Percentiles rank a stretch among this genome's conserved stretches.
Conservation (phyloP, 805 yeast species). For the Metschnikowia colocasiae region DNA sequence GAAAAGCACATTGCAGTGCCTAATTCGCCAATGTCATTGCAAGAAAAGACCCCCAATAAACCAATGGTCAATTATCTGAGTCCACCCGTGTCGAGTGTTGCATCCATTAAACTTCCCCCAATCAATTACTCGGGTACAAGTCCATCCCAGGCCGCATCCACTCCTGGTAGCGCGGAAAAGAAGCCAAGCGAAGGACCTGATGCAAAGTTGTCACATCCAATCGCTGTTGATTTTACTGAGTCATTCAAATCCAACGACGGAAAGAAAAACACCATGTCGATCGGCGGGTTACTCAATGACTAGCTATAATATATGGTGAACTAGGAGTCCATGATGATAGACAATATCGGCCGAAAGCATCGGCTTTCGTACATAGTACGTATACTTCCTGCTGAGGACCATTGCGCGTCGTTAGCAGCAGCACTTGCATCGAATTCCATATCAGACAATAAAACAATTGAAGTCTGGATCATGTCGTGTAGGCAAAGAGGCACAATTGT, state of each 20-base stretch:
- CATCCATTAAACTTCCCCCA: conserved; percentile 4
- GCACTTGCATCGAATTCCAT: conserved; percentile 1
- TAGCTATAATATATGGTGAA: neutral
- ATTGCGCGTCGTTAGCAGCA: neutral
- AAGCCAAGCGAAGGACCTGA: neutral
- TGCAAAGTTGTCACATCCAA: conserved; percentile 5
- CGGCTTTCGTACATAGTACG: neutral
- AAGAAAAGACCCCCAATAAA: neutral
- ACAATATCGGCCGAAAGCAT: neutral
- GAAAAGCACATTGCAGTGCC: conserved; percentile 1
- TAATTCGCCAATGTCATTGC: neutral
- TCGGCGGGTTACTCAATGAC: conserved; percentile 39
- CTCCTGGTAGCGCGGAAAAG: neutral
- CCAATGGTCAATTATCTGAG: neutral
- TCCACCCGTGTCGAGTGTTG: neutral
- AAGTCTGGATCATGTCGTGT: neutral
- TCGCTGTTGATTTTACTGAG: conserved; percentile 20
- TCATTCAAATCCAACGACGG: conserved; percentile 13
- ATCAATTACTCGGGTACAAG: neutral
- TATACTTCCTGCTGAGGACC: neutral
- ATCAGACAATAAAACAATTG: neutral
- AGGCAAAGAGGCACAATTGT: too few species aligned
- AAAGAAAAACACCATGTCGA: conserved; percentile 29
- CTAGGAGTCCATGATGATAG: neutral
- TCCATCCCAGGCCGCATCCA: neutral